These are phyloP conservation scores for Puccinia novopanici DNA, from an alignment of 1,284 basidiomycete species.

Conservation along the genomic window DNA sequence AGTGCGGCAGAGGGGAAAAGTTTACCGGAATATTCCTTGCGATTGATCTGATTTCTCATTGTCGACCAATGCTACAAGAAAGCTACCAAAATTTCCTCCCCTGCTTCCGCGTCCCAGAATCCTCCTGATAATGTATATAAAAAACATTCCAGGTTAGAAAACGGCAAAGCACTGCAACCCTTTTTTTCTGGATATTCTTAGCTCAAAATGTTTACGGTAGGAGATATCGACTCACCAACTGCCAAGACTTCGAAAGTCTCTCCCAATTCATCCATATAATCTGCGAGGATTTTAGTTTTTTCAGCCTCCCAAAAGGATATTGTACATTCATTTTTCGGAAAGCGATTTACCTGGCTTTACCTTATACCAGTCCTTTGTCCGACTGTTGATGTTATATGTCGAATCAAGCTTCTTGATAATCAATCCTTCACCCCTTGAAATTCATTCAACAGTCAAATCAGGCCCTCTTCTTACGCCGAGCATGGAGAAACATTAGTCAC, in stretches of 20 bases:
- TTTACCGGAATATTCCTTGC: constrained; percentile 30
- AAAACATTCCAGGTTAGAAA: no score
- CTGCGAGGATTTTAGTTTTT: constrained; percentile 57
- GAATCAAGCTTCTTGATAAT: constrained; percentile 81
- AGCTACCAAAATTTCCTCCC: constrained; percentile 31
- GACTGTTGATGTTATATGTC: constrained; percentile 77
- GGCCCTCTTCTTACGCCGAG: background rate
- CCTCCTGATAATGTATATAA: constrained; percentile 21
- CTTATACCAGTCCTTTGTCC: constrained; percentile 89
- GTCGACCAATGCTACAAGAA: constrained; percentile 36
- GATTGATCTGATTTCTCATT: constrained; percentile 19
- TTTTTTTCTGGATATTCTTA: background rate
- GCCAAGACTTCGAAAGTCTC: constrained; percentile 50
- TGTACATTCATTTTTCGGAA: background rate
- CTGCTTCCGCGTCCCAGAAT: constrained; percentile 32
- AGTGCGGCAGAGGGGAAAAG: background rate
- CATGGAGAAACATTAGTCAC: background rate
- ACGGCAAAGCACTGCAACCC: no score
- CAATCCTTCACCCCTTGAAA: constrained; percentile 76
- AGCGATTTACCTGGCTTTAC: constrained; percentile 68
- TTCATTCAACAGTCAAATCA: background rate
- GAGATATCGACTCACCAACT: constrained; percentile 25
- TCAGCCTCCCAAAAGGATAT: background rate
- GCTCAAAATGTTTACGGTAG: background rate
- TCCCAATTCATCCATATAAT: constrained; percentile 70